These are phyloP conservation scores for Hypoxylon crocopeplum DNA, from an alignment of 495 filamentous ascomycete species.

Conservation along the genomic window DNA sequence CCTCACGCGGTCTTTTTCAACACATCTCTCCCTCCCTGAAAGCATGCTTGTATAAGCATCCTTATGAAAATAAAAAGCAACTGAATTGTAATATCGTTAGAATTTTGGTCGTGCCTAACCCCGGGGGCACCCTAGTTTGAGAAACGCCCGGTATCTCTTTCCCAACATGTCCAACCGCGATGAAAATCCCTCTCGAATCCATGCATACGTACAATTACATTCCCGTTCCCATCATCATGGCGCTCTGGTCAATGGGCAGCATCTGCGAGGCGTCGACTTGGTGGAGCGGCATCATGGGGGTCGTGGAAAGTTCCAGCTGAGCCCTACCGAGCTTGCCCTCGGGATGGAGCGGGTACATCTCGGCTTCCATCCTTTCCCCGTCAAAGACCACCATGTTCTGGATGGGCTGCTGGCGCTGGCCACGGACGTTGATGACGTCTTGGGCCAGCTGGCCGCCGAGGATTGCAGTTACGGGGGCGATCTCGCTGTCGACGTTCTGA, in stretches of 20 bases:
- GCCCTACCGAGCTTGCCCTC: slow-evolving; percentile 55
- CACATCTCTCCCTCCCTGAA: neutral
- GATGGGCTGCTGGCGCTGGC: slow-evolving; percentile 86
- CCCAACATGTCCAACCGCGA: slow-evolving; percentile 1
- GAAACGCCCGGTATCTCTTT: slow-evolving; percentile 3
- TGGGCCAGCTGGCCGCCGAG: slow-evolving; percentile 90
- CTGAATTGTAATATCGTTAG: too few relatives aligned
- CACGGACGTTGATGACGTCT: slow-evolving; percentile 95
- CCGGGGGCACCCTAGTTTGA: neutral
- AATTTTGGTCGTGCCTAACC: neutral
- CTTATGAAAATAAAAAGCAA: too few relatives aligned
- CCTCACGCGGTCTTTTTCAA: neutral
- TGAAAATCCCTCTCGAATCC: neutral
- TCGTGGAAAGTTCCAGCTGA: slow-evolving; percentile 36
- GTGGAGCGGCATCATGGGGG: slow-evolving; percentile 26
- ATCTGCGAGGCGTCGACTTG: slow-evolving; percentile 27
- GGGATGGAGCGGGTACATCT: slow-evolving; percentile 83
- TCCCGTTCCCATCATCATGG: slow-evolving; percentile 17
- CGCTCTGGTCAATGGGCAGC: slow-evolving; percentile 19
- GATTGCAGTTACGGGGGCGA: slow-evolving; percentile 88
- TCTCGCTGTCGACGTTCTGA: slow-evolving; percentile 79
- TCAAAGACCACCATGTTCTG: slow-evolving; percentile 96
- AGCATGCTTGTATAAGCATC: too few relatives aligned
- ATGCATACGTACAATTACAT: slow-evolving; percentile 7
- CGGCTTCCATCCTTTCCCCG: slow-evolving; percentile 76